phyloP scores from a whole-genome alignment of 768 basidiomycete genomes.

The Panellus pusillus region DNA sequence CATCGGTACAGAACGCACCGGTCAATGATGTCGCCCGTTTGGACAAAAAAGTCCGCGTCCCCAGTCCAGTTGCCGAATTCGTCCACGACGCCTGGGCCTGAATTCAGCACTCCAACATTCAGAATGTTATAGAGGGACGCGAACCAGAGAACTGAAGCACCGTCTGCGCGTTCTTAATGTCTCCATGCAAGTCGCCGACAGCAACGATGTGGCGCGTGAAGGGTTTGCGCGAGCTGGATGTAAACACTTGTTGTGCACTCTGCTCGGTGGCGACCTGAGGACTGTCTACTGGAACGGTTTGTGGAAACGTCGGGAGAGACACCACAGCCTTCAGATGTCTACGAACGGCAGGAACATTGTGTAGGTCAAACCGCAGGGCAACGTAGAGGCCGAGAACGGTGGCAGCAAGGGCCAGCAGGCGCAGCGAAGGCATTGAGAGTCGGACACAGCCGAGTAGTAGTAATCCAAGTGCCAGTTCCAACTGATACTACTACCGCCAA shows the following conservation, averaged over 20 bases:
- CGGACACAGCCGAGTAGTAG: neutral
- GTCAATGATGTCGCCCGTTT: constrained; percentile 90
- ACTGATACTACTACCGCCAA: no score
- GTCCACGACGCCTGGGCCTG: constrained; percentile 52
- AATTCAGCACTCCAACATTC: constrained; percentile 31
- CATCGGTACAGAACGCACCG: constrained; percentile 46
- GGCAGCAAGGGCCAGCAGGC: constrained; percentile 2
- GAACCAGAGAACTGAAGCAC: constrained; percentile 67
- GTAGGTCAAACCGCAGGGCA: constrained; percentile 8
- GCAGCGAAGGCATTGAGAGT: neutral
- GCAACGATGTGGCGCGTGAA: constrained; percentile 71
- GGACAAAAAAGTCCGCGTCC: constrained; percentile 82
- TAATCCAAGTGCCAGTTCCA: no score
- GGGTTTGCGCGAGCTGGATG: constrained; percentile 17
- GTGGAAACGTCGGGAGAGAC: constrained; percentile 2
- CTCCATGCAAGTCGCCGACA: constrained; percentile 92
- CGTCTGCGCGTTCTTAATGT: constrained; percentile 72
- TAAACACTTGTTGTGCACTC: constrained; percentile 2
- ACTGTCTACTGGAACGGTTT: neutral
- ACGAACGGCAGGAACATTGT: neutral
- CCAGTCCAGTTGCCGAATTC: constrained; percentile 78
- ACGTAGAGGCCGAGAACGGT: constrained; percentile 5
- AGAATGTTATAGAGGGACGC: neutral
- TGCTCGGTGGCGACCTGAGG: neutral
- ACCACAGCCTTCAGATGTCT: neutral